These are phyloP conservation scores for Ganoderma lucidum DNA, from an alignment of 1,284 basidiomycete genomes.

Conservation along the genomic window DNA sequence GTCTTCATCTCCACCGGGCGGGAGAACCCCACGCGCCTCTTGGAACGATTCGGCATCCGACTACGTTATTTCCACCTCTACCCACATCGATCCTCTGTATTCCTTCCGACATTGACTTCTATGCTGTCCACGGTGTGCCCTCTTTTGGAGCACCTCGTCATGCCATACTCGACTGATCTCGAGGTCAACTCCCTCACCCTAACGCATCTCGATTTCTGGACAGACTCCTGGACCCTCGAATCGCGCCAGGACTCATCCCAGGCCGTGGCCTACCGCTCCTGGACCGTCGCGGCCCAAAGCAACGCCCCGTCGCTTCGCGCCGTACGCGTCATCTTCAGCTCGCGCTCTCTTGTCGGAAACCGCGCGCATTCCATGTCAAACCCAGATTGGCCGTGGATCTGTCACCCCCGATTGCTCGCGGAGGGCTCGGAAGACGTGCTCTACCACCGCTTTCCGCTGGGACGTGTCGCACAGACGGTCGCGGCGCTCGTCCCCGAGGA, in stretches of 20 bases:
- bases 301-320: not conserved
- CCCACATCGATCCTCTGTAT: not conserved
- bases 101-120: not conserved
- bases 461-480: constrained; percentile 1
- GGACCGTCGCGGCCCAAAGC: not conserved
- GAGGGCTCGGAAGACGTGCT: not conserved
- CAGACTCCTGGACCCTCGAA: not conserved
- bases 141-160: not conserved
- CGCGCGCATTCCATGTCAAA: not conserved
- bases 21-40: not conserved
- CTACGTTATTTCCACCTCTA: constrained; percentile 5
- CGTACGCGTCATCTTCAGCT: constrained; percentile 2
- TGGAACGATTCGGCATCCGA: not conserved
- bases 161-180: not conserved
- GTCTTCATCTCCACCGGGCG: not conserved
- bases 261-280: not conserved
- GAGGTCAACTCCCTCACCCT: not conserved
- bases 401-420: not conserved
- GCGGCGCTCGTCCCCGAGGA: not conserved
- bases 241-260: not conserved
- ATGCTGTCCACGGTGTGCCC: not conserved
- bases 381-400: constrained; percentile 8
- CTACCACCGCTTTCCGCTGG: not conserved
- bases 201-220: not conserved
- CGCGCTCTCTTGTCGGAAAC: not conserved